These are phyloP conservation scores for Anastatica hierochuntica DNA, from an alignment of 345 rosid genomes.

Conservation along the genomic window DNA sequence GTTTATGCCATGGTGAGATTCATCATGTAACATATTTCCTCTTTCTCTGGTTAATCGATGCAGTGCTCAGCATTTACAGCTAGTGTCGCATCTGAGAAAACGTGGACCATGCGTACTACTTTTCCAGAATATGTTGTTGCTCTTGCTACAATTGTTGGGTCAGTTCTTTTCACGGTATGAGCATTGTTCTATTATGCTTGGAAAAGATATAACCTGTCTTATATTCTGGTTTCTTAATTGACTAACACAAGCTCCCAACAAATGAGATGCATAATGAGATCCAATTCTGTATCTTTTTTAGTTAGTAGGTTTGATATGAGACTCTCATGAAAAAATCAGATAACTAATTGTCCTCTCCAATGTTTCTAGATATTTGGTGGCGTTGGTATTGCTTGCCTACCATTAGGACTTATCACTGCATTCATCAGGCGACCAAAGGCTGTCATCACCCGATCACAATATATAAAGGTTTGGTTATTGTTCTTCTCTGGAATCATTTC, in stretches of 20 bases:
- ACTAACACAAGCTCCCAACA: background rate
- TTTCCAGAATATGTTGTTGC: slow-evolving; percentile 99
- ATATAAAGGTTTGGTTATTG: slow-evolving; percentile 60
- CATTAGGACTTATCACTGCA: slow-evolving; percentile 86
- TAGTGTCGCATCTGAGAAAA: slow-evolving; percentile 71
- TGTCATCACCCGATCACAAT: slow-evolving; percentile 95
- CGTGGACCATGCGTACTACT: slow-evolving; percentile 94
- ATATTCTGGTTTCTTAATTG: background rate
- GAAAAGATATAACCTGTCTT: background rate
- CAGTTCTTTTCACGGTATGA: slow-evolving; percentile 89
- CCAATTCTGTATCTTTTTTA: background rate
- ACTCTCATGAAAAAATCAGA: background rate
- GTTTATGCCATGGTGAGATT: background rate
- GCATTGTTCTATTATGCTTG: slow-evolving; percentile 2
- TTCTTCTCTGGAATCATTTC: background rate
- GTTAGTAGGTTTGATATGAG: background rate
- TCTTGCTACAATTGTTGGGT: slow-evolving; percentile 95
- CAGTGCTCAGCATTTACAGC: slow-evolving; percentile 91
- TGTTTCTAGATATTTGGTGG: slow-evolving; percentile 87
- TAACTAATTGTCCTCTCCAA: background rate
- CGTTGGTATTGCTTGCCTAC: slow-evolving; percentile 93
- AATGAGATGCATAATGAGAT: background rate
- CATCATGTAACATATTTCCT: slow-evolving; percentile 6
- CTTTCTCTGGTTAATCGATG: slow-evolving; percentile 13
- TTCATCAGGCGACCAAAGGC: slow-evolving; percentile 97